Evolutionary conservation across 371 early-diverging fungal species (phyloP).

Genomic region (Fennellomyces sp.): DNA sequence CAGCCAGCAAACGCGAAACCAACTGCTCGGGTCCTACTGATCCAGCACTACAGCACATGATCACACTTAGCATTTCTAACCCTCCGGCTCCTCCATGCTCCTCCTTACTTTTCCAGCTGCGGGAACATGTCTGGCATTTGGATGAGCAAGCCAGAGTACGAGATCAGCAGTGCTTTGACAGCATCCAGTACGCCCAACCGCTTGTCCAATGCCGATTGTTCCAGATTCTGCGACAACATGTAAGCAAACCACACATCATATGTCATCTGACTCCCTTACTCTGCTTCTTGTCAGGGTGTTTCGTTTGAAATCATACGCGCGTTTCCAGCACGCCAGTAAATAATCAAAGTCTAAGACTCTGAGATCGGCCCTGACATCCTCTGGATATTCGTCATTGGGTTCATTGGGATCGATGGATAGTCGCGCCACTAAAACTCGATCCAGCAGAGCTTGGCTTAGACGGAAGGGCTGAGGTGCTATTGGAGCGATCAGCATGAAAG

Average conservation of each 20-base stretch:
- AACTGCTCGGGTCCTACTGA: constrained; percentile 50
- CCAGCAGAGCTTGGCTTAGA: constrained; percentile 60
- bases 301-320: constrained; percentile 54
- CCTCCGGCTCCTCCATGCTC: not conserved
- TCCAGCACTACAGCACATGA: constrained; percentile 19
- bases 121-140: constrained; percentile 91
- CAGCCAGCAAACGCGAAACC: constrained; percentile 45
- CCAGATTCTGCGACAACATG: constrained; percentile 56
- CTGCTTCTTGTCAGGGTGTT: constrained; percentile 53
- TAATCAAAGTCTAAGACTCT: constrained; percentile 72
- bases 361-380: constrained; percentile 47
- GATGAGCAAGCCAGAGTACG: constrained; percentile 83
- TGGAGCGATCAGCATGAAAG: no score
- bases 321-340: constrained; percentile 77
- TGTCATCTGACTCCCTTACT: constrained; percentile 21
- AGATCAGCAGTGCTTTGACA: constrained; percentile 66
- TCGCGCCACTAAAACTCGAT: constrained; percentile 79
- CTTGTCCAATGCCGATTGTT: constrained; percentile 53
- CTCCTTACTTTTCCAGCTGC: constrained; percentile 62
- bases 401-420: constrained; percentile 69
- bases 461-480: constrained; percentile 43
- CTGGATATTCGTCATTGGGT: constrained; percentile 30
- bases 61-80: constrained; percentile 5
- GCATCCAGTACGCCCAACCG: constrained; percentile 64
- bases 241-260: not conserved